Base-by-base conservation (phyloP, 495 filamentous ascomycete species). In the Aspergillus taichungensis region DNA sequence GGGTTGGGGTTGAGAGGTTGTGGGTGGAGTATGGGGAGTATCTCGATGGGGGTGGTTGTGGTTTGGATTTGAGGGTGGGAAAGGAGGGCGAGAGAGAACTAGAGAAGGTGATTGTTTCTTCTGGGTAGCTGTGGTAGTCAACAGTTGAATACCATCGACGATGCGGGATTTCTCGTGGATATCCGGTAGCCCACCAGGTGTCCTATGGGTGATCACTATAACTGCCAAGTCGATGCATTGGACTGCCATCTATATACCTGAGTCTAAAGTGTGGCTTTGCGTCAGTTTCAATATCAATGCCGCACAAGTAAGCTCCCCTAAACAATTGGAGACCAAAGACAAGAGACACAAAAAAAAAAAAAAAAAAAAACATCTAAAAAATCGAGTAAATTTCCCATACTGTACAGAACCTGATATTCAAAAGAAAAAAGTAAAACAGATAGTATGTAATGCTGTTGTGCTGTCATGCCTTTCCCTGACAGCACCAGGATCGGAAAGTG, bases 1-100 rank as follows among this genome's bases (percentile, higher is more conserved):
- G 82, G 2, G 52, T 62, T 37, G 66, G 72, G 11, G 76, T 95
- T 6, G 68, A 74, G 34, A 71, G 84, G 50, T 55, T 95, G 31
- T 95, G 87, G 81, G 69, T 72, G 13, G 80, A 87, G 48, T 96
- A 95, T 72, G 60, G 68, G 9, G 49, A 44, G 32, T 67, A 63
- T 51, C 51, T 74, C 13, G 68, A 72, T 52, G 39, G 37, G 10
- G 14, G 27, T 8, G 6, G 36, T 33, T 30, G 29, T 4, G 35
- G 18, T 2, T 24, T 24, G 18, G 18, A 50, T 14, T 18, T 3
- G 13, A 29, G 45, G 1, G 37, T 10, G 14, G 13, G 37, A 24
- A 11, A 35, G 12, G 49, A 36, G 33, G 12, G 31, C 6, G 33
- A 38, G 42, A 56, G 58, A 4, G 52, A 61, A 32, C 63, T 54